A percentile compares a stretch with the other conserved stretches of the same genome.
These are phyloP conservation scores for Colletotrichum limetticola DNA, from an alignment of 2,329 filamentous ascomycete genomes.

Conservation along the genomic window DNA sequence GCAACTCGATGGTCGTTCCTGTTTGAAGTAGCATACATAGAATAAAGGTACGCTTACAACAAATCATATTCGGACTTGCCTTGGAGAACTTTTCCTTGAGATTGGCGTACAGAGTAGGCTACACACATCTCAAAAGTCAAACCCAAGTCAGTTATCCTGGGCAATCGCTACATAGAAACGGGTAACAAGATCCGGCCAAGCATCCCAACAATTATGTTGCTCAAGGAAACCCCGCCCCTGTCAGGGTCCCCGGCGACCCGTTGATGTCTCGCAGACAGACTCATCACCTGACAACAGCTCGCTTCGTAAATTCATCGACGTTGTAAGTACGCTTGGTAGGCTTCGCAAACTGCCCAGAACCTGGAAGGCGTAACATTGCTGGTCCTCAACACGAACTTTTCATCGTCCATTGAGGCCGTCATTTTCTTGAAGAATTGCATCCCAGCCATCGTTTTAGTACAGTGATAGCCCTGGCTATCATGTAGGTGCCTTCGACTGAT, in stretches of 20 bases:
- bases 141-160: neutral
- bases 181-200: neutral
- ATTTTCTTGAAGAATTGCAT: conserved; percentile 8
- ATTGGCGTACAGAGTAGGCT: neutral
- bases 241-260: neutral
- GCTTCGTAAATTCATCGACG: neutral
- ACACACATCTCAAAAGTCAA: neutral
- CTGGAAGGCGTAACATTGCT: neutral
- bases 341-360: neutral
- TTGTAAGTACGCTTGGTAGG: neutral
- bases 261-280: conserved; percentile 1
- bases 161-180: neutral
- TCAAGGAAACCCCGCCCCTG: neutral
- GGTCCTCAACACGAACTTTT: neutral
- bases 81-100: neutral
- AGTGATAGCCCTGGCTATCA: conserved; percentile 7
- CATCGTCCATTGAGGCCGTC: neutral
- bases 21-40: neutral
- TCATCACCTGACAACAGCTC: conserved; percentile 2
- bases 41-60: neutral
- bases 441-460: conserved; percentile 21
- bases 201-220: neutral
- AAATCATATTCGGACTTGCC: neutral
- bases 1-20: neutral
- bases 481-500: conserved; percentile 27